phyloP scores from a whole-genome alignment of 139 green algal genomes.

The Chlamydomonas schloesseri region DNA sequence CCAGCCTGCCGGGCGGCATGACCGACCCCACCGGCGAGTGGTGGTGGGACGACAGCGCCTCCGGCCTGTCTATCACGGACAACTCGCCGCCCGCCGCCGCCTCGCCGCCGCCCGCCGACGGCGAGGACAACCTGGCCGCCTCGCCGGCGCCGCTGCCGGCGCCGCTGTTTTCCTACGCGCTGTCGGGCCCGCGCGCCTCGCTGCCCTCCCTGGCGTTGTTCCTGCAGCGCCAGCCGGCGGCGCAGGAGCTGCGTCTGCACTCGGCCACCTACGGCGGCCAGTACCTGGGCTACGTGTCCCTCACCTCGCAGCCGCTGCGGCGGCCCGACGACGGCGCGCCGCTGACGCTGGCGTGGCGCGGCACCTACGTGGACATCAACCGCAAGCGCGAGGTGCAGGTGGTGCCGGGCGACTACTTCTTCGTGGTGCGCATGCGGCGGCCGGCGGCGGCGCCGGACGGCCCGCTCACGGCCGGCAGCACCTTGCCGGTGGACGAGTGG shows the following conservation, averaged over 20 bases:
- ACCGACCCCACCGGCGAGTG: background rate
- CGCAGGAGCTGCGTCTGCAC: constrained; percentile 13
- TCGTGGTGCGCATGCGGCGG: constrained; percentile 2
- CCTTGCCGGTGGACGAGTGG: background rate
- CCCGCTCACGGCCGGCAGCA: background rate
- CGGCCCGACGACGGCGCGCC: background rate
- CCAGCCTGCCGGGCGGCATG: background rate
- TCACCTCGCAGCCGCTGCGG: background rate
- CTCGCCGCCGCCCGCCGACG: background rate
- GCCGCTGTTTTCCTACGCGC: background rate
- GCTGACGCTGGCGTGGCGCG: constrained; percentile 16
- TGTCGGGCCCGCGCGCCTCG: background rate
- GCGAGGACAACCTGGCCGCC: background rate
- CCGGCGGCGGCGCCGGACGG: background rate
- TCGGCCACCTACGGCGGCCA: background rate
- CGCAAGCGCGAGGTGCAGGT: background rate
- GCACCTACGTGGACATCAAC: background rate
- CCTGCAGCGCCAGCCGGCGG: constrained; percentile 22
- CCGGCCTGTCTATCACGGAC: background rate
- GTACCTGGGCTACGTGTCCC: background rate
- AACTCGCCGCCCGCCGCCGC: background rate
- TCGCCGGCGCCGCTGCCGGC: background rate
- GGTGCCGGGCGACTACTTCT: constrained; percentile 18
- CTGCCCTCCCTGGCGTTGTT: background rate
- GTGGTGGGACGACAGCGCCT: constrained; percentile 13